These are phyloP conservation scores for Carnegiea gigantea DNA, from an alignment of 179 eudicot species.

Conservation along the genomic window DNA sequence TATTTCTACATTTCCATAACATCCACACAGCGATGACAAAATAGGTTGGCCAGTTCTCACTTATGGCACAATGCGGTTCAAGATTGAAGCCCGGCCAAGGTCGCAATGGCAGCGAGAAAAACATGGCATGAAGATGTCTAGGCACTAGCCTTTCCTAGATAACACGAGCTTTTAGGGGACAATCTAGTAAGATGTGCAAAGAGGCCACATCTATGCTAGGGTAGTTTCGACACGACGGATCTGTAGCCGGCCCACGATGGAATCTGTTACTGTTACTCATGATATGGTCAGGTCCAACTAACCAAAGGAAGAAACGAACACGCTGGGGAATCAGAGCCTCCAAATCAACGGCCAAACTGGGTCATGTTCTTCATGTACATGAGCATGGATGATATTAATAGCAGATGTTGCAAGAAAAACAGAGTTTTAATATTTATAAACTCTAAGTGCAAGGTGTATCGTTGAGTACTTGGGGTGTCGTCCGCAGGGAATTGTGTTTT, in stretches of 20 bases:
- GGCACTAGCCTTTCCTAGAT: neutral
- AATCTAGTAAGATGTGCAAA: neutral
- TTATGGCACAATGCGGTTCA: neutral
- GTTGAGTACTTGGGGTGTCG: too few relatives aligned
- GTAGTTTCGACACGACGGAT: neutral
- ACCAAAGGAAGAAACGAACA: neutral
- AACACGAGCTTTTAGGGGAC: neutral
- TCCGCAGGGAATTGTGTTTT: too few relatives aligned
- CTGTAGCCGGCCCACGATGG: neutral
- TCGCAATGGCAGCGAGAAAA: neutral
- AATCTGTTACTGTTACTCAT: neutral
- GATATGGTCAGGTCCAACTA: neutral
- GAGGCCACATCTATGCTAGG: neutral
- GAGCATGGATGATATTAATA: too few relatives aligned
- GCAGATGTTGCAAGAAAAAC: too few relatives aligned
- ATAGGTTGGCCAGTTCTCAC: neutral
- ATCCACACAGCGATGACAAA: neutral
- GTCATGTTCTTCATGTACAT: neutral
- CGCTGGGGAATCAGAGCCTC: neutral
- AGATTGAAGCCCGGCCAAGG: neutral
- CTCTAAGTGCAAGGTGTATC: too few relatives aligned
- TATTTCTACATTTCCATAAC: neutral
- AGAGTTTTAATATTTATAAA: too few relatives aligned
- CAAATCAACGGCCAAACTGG: neutral
- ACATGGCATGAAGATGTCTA: too few relatives aligned